A percentile compares a stretch with the other conserved stretches of the same genome.
phyloP scores from a whole-genome alignment of 2,329 filamentous ascomycete genomes.

The Exophiala sp. region DNA sequence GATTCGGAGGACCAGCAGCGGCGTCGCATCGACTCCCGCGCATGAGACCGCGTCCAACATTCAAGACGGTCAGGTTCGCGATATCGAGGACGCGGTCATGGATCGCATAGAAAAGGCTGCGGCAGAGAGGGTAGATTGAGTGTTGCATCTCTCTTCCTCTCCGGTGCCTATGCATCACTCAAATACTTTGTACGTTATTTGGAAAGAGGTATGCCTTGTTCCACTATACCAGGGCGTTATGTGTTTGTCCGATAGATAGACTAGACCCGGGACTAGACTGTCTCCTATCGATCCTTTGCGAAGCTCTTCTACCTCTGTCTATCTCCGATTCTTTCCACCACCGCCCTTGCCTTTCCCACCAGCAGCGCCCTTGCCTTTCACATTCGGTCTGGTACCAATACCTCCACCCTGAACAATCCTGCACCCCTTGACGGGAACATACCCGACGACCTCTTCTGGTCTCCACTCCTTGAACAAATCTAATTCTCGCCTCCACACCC shows the following conservation, averaged over 20 bases:
- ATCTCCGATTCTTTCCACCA: conserved; percentile 8
- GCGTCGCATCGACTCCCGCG: not conserved
- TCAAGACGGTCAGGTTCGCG: conserved; percentile 30
- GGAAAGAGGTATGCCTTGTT: no score
- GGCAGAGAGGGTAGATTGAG: conserved; percentile 20
- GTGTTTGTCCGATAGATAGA: no score
- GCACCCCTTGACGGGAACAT: conserved; percentile 74
- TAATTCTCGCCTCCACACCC: conserved; percentile 57
- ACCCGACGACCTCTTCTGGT: conserved; percentile 75
- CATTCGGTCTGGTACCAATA: conserved; percentile 38
- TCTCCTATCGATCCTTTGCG: no score
- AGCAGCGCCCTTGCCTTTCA: conserved; percentile 32
- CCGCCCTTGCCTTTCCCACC: conserved; percentile 10
- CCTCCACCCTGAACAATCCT: conserved; percentile 71
- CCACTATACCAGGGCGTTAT: no score
- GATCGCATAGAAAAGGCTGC: conserved; percentile 78
- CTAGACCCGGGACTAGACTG: no score
- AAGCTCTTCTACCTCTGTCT: not conserved
- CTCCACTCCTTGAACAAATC: conserved; percentile 79
- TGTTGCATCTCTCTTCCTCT: no score
- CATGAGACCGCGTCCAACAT: no score
- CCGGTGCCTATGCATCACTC: no score
- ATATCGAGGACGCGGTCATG: conserved; percentile 74
- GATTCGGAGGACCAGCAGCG: conserved; percentile 45
- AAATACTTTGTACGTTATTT: no score